A percentile compares a stretch with the other conserved stretches of the same genome.
Evolutionary conservation across 345 rosid genomes (phyloP).

Genomic region (Corchorus olitorius): DNA sequence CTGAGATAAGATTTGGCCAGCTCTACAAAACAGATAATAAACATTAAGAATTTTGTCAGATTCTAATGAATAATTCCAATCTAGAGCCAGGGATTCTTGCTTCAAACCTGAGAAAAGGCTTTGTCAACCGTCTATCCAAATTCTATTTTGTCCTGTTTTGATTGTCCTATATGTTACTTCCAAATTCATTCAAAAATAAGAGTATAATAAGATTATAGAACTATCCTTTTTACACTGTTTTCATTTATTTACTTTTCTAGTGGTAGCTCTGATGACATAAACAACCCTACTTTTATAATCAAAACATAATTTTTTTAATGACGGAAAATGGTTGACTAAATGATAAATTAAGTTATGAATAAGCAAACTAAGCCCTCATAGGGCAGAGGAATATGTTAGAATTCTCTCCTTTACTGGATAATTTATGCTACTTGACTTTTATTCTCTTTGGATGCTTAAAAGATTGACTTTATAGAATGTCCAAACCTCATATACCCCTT

Average conservation of each 20-base stretch:
- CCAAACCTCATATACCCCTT: background rate
- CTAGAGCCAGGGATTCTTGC: background rate
- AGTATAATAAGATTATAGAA: background rate
- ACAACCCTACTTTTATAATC: background rate
- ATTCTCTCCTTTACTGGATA: background rate
- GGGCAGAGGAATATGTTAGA: background rate
- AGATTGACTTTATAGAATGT: background rate
- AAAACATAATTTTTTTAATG: background rate
- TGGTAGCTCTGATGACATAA: background rate
- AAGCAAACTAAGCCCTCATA: background rate
- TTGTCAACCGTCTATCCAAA: background rate
- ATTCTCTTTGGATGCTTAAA: background rate
- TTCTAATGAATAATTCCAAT: background rate
- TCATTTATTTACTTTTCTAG: background rate
- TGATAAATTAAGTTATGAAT: background rate
- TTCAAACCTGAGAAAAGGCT: background rate
- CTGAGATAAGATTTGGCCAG: background rate
- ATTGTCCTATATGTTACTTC: background rate
- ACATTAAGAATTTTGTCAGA: background rate
- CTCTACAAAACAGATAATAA: background rate
- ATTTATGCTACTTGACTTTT: constrained; percentile 6
- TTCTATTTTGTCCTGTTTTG: background rate
- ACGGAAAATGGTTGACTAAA: background rate
- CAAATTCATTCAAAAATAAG: background rate
- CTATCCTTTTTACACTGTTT: background rate